Percentiles rank a stretch among this genome's conserved stretches.
Evolutionary conservation across 202 grass and related monocot species (phyloP).

Genomic region (Panicum virgatum): DNA sequence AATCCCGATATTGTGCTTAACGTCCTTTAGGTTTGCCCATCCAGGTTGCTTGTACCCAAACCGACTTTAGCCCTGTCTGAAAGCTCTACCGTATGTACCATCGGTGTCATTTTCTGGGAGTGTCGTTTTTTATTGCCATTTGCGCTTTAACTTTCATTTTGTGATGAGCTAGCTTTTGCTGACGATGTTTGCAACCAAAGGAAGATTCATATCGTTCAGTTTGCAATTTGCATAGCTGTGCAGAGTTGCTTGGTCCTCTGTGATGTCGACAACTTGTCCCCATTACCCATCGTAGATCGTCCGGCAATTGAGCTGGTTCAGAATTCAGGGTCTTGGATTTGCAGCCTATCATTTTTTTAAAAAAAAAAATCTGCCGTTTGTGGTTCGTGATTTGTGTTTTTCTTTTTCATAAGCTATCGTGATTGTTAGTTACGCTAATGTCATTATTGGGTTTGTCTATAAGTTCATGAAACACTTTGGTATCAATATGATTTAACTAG

Average conservation of each 20-base stretch:
- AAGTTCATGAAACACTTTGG: neutral
- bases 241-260: neutral
- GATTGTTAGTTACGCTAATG: neutral
- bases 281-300: neutral
- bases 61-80: constrained; percentile 32
- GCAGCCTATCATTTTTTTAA: neutral
- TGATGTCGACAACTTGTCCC: constrained; percentile 16
- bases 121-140: neutral
- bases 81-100: constrained; percentile 16
- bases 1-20: constrained; percentile 29
- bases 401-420: neutral
- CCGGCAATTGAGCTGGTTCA: neutral
- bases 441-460: neutral
- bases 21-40: constrained; percentile 12
- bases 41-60: constrained; percentile 29
- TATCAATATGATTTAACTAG: neutral
- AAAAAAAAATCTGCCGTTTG: neutral
- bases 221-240: constrained; percentile 3
- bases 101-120: constrained; percentile 5
- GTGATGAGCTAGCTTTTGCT: neutral
- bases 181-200: neutral
- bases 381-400: neutral
- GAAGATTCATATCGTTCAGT: neutral
- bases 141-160: constrained; percentile 12
- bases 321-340: neutral